These are phyloP conservation scores for Sporobolomyces roseus DNA, from an alignment of 768 basidiomycete genomes.

Conservation along the genomic window DNA sequence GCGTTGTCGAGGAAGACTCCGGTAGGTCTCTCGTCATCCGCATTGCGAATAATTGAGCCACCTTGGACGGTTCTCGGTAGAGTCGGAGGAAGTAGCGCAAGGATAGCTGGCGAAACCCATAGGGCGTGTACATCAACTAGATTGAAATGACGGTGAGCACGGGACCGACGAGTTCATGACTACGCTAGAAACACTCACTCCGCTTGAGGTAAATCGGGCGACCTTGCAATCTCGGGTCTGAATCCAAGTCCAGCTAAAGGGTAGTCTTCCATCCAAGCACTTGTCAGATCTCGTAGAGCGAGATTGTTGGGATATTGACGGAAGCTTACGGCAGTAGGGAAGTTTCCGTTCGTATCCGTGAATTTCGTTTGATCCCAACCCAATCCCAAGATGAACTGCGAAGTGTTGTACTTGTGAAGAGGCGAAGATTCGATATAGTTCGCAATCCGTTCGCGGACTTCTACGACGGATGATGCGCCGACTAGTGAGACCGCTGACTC, in stretches of 20 bases:
- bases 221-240: constrained; percentile 63
- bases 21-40: constrained; percentile 60
- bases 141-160: neutral
- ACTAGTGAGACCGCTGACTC: constrained; percentile 60
- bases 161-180: neutral
- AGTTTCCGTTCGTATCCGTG: constrained; percentile 51
- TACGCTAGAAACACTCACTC: neutral
- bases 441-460: constrained; percentile 62
- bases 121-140: constrained; percentile 73
- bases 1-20: constrained; percentile 86
- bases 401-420: constrained; percentile 56
- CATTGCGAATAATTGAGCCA: constrained; percentile 63
- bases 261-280: no score
- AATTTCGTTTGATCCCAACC: constrained; percentile 86
- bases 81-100: constrained; percentile 55
- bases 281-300: no score
- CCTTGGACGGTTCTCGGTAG: constrained; percentile 67
- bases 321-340: constrained; percentile 65
- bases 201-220: constrained; percentile 70
- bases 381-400: constrained; percentile 73
- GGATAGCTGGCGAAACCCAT: constrained; percentile 75
- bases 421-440: constrained; percentile 60
- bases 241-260: constrained; percentile 65
- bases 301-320: neutral
- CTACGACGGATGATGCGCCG: constrained; percentile 58